Evolutionary conservation across 805 yeast genomes (phyloP).

Genomic region (Metschnikowia koreensis): DNA sequence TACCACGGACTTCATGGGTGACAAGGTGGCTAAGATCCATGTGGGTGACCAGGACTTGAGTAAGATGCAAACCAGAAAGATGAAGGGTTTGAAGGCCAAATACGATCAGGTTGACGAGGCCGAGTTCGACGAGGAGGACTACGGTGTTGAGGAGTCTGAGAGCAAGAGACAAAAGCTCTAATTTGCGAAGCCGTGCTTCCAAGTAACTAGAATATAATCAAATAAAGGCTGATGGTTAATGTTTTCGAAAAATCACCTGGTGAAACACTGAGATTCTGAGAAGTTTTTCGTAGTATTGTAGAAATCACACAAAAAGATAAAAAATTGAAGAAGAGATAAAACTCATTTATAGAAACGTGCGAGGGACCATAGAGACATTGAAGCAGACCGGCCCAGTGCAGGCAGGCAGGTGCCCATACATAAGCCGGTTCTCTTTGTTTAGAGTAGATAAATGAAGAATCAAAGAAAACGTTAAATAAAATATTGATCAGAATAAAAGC

Average conservation of each 20-base stretch:
- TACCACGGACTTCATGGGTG: constrained; percentile 86
- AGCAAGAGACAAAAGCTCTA: constrained; percentile 34
- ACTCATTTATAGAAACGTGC: no score
- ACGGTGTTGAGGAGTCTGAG: constrained; percentile 39
- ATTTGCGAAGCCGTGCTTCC: constrained; percentile 3
- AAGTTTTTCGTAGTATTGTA: not conserved
- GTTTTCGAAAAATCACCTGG: not conserved
- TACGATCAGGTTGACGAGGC: constrained; percentile 67
- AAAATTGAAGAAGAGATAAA: not conserved
- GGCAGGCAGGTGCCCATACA: no score
- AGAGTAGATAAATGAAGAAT: no score
- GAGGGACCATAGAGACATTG: no score
- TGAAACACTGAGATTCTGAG: not conserved
- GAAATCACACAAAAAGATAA: not conserved
- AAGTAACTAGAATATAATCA: not conserved
- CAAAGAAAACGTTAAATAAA: no score
- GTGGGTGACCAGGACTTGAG: constrained; percentile 92
- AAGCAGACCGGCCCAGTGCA: no score
- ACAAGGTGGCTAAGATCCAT: constrained; percentile 93
- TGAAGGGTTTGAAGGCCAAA: constrained; percentile 92
- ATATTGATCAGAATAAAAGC: no score
- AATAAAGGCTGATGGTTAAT: not conserved
- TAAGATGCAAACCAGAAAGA: constrained; percentile 92
- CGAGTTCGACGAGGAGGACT: constrained; percentile 52
- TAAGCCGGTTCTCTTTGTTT: no score